Percentiles rank a stretch among this genome's conserved stretches.
Conservation (phyloP, 371 early-diverging fungal species). For the Mucor plumbeus region DNA sequence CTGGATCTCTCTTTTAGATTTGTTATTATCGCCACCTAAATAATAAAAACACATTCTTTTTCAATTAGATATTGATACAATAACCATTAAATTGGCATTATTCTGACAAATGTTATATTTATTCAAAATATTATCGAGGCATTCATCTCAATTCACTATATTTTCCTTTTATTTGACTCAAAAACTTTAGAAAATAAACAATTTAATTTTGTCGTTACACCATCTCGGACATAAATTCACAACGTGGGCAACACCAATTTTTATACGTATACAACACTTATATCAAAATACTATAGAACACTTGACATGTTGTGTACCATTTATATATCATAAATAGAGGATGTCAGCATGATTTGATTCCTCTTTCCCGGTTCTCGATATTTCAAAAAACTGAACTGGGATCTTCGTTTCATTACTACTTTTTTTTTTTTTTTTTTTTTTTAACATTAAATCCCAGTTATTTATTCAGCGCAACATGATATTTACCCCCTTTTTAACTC, state of each 20-base stretch:
- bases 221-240: constrained; percentile 6
- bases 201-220: constrained; percentile 10
- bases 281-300: neutral
- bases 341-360: neutral
- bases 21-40: constrained; percentile 16
- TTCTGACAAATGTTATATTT: neutral
- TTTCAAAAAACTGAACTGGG: neutral
- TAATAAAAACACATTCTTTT: constrained; percentile 16
- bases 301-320: constrained; percentile 11
- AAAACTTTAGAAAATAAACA: neutral
- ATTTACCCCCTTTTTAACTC: neutral
- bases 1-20: constrained; percentile 11
- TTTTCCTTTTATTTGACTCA: neutral
- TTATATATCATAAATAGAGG: neutral
- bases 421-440: too few relatives aligned
- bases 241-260: constrained; percentile 24
- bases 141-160: neutral
- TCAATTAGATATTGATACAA: neutral
- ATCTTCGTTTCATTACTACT: neutral
- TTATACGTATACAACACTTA: constrained; percentile 2
- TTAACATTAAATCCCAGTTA: neutral
- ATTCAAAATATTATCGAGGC: neutral
- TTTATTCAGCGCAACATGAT: neutral
- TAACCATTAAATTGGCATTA: neutral
- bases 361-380: neutral